These are phyloP conservation scores for Penicillium brasilianum DNA, from an alignment of 2,329 filamentous ascomycete genomes.

Conservation along the genomic window DNA sequence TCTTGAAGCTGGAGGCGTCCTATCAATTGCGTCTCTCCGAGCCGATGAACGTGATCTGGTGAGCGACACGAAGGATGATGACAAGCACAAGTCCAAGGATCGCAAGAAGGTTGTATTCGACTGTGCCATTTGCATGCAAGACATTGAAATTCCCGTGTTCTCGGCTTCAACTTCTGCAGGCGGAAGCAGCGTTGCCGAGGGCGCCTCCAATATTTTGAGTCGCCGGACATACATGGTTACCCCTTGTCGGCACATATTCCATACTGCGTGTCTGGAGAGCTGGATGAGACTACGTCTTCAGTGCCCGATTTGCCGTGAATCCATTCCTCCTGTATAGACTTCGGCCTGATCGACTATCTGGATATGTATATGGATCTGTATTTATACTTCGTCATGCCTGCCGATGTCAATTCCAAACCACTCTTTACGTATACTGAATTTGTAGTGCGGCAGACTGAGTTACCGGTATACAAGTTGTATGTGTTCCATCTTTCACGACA, in stretches of 20 bases:
- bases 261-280: constrained; percentile 86
- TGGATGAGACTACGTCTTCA: constrained; percentile 95
- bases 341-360: constrained; percentile 6
- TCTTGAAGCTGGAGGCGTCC: constrained; percentile 72
- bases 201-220: constrained; percentile 70
- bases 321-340: constrained; percentile 76
- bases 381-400: constrained; percentile 1
- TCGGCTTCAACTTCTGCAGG: constrained; percentile 56
- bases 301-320: constrained; percentile 93
- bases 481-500: no score
- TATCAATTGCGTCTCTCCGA: constrained; percentile 76
- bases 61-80: constrained; percentile 46
- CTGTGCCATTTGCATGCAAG: constrained; percentile 93
- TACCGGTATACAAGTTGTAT: no score
- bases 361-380: constrained; percentile 7
- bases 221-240: constrained; percentile 94
- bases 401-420: neutral
- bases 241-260: constrained; percentile 94
- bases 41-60: constrained; percentile 49
- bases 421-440: neutral
- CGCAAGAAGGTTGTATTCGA: constrained; percentile 72
- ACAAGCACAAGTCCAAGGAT: constrained; percentile 47
- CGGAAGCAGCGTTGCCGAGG: constrained; percentile 48
- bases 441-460: neutral
- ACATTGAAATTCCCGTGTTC: constrained; percentile 85